phyloP scores from a whole-genome alignment of 495 filamentous ascomycete genomes.

The Melanomma pulvis-pyrius region DNA sequence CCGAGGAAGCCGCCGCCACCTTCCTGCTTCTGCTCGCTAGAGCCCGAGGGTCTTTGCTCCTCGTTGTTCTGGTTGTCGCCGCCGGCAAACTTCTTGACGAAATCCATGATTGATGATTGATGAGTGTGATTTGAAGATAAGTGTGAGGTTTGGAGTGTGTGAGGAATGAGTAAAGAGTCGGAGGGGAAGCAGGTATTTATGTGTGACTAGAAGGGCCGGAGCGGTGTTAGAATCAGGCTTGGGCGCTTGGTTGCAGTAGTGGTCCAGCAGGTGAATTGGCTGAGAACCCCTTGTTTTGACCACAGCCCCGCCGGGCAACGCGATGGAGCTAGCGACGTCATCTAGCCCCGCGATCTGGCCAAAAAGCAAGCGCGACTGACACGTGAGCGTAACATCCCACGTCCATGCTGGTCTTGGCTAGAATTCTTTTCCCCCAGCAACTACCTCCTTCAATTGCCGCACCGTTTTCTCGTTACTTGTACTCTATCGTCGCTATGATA shows the following conservation, averaged over 20 bases:
- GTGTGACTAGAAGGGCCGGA: neutral
- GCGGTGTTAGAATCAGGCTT: neutral
- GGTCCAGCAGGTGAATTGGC: neutral
- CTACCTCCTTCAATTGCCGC: neutral
- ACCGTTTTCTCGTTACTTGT: neutral
- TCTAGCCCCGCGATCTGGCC: slow-evolving; percentile 3
- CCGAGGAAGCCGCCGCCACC: slow-evolving; percentile 55
- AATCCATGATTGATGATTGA: slow-evolving; percentile 42
- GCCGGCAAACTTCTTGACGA: slow-evolving; percentile 44
- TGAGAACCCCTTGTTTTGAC: neutral
- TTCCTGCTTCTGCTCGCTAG: slow-evolving; percentile 27
- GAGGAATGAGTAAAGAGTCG: neutral
- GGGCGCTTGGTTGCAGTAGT: slow-evolving; percentile 24
- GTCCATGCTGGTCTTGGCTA: neutral
- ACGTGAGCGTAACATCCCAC: slow-evolving; percentile 25
- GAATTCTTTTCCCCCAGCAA: neutral
- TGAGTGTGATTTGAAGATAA: slow-evolving; percentile 2
- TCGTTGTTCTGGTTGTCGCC: slow-evolving; percentile 34
- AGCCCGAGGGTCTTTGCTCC: slow-evolving; percentile 9
- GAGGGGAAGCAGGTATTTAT: slow-evolving; percentile 22
- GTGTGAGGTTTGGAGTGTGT: neutral
- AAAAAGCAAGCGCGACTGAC: slow-evolving; percentile 25
- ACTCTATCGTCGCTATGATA: slow-evolving; percentile 48
- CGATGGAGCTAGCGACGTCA: neutral
- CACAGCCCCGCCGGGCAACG: neutral